Conservation (phyloP, 306 rosid genomes). For the Sphenostylis stenocarpa region DNA sequence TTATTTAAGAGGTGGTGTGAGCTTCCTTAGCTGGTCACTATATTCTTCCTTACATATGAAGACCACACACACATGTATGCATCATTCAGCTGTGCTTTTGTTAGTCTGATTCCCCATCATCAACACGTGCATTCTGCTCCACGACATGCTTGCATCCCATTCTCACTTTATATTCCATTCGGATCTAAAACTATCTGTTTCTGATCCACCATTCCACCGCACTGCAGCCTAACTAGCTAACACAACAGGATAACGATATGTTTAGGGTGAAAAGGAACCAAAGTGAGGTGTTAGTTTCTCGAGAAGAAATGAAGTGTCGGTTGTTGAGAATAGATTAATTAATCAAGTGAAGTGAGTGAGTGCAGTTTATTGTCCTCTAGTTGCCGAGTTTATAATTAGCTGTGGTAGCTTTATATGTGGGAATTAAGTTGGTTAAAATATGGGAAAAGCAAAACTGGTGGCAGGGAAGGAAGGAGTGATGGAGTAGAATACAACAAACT, state of each 20-base stretch:
- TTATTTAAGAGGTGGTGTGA: background rate
- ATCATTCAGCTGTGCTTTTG: background rate
- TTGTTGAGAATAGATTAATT: no score
- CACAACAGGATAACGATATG: background rate
- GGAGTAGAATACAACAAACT: background rate
- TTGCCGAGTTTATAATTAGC: no score
- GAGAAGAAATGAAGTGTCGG: background rate
- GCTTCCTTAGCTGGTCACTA: slow-evolving; percentile 11
- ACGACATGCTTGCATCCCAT: slow-evolving; percentile 7
- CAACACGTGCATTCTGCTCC: slow-evolving; percentile 34
- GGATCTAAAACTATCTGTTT: background rate
- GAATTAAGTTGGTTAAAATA: background rate
- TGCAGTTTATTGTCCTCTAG: no score
- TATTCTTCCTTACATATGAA: background rate
- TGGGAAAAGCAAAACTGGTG: background rate
- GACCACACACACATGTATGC: background rate
- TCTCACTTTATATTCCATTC: background rate
- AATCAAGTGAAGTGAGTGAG: no score
- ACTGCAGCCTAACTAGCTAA: background rate
- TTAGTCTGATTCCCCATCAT: slow-evolving; percentile 33
- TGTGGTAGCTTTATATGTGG: no score
- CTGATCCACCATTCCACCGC: background rate
- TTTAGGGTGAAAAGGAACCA: background rate
- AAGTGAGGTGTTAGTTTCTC: no score
- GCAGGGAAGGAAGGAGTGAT: background rate